Percentiles rank a stretch among this genome's conserved stretches.
phyloP scores from a whole-genome alignment of 805 yeast species.

The Pichia rugopelliculosa region DNA sequence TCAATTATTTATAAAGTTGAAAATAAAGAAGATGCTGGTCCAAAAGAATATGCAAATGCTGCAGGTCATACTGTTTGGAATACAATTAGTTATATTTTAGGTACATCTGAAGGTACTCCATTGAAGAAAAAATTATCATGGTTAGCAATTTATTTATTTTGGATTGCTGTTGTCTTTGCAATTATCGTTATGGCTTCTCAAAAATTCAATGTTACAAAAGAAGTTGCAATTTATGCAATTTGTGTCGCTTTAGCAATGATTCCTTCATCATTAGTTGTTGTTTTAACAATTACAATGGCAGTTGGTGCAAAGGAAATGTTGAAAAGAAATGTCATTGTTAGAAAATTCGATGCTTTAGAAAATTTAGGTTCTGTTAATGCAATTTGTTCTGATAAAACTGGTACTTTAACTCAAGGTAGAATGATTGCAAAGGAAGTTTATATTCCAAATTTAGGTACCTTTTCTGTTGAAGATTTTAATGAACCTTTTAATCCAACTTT shows the following conservation, averaged over 20 bases:
- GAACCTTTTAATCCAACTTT: conserved; percentile 59
- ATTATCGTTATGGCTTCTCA: conserved; percentile 84
- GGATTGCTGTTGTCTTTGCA: conserved; percentile 78
- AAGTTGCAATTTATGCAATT: conserved; percentile 83
- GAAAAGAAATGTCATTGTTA: conserved; percentile 60
- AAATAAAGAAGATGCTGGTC: conserved; percentile 36
- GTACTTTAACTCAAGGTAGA: conserved; percentile 73
- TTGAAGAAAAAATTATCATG: conserved; percentile 67
- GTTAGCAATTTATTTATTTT: conserved; percentile 65
- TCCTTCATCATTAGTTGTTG: conserved; percentile 74
- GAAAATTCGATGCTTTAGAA: conserved; percentile 71
- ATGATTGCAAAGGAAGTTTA: conserved; percentile 68
- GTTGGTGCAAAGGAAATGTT: conserved; percentile 72
- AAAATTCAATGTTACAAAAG: conserved; percentile 61
- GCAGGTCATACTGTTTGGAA: conserved; percentile 42
- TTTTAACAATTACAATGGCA: conserved; percentile 80
- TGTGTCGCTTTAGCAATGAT: conserved; percentile 80
- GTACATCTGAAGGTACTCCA: conserved; percentile 76
- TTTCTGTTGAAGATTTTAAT: conserved; percentile 43
- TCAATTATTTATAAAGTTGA: conserved; percentile 35
- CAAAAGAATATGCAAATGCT: conserved; percentile 43
- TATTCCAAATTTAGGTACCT: conserved; percentile 58
- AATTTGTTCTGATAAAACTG: conserved; percentile 78
- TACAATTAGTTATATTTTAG: conserved; percentile 60
- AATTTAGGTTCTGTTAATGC: conserved; percentile 75